Evolutionary conservation across 352 stramenopile species (phyloP).

Genomic region (Hyaloperonospora brassicae): DNA sequence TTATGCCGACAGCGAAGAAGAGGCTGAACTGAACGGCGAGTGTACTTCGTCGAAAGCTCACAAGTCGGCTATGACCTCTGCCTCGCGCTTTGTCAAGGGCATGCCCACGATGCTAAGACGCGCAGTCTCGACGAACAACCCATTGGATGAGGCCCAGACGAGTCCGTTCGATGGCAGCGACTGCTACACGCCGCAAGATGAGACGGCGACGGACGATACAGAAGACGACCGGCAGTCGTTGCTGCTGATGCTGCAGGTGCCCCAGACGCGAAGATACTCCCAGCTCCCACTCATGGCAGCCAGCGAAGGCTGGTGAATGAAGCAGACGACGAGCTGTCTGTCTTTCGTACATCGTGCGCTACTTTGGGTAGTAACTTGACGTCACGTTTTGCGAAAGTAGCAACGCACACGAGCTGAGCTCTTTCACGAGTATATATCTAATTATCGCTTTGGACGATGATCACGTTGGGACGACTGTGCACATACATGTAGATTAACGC

Average conservation of each 20-base stretch:
- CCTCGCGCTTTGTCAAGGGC: conserved; percentile 50
- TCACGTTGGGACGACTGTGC: no score
- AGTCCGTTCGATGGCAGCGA: conserved; percentile 27
- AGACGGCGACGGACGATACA: conserved; percentile 21
- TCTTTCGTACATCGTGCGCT: no score
- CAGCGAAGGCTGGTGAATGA: conserved; percentile 25
- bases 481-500: no score
- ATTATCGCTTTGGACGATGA: no score
- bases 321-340: no score
- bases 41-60: conserved; percentile 3
- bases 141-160: conserved; percentile 9
- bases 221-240: conserved; percentile 53
- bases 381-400: no score
- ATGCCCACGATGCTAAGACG: conserved; percentile 52
- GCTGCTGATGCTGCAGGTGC: conserved; percentile 61
- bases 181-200: conserved; percentile 14
- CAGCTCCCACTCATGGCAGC: conserved; percentile 56
- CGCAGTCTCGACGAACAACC: conserved; percentile 28
- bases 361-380: no score
- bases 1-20: conserved; percentile 13
- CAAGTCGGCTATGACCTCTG: conserved; percentile 23
- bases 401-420: no score
- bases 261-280: conserved; percentile 38
- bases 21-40: conserved; percentile 4
- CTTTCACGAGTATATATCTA: no score